A percentile compares a stretch with the other conserved stretches of the same genome.
phyloP scores from a whole-genome alignment of 2,329 filamentous ascomycete genomes.

The Cladosporium cucumerinum region DNA sequence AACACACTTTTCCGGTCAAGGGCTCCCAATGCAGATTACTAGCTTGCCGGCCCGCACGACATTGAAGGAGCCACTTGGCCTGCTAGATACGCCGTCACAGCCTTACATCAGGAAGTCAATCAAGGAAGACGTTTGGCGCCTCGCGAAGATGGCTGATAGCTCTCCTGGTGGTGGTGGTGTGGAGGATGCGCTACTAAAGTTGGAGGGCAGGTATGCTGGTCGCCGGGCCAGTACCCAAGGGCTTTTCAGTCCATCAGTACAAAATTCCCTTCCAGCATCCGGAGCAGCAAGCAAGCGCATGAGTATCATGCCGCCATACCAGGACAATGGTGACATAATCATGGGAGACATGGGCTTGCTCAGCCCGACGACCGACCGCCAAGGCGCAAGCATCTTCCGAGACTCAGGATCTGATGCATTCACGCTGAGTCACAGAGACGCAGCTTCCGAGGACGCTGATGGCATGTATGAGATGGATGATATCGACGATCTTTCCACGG shows the following conservation, averaged over 20 bases:
- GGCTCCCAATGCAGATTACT: conserved; percentile 17
- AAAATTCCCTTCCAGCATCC: not conserved
- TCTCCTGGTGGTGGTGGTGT: conserved; percentile 72
- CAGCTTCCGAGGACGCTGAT: not conserved
- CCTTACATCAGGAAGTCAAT: conserved; percentile 66
- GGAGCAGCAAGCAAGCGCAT: not conserved
- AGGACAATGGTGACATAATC: not conserved
- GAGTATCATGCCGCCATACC: not conserved
- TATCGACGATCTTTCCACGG: conserved; percentile 11
- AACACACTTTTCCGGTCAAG: conserved; percentile 22
- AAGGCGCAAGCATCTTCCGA: conserved; percentile 35
- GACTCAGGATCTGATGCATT: conserved; percentile 24
- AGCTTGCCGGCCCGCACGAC: conserved; percentile 16
- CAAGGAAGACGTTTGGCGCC: conserved; percentile 79
- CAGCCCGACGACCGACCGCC: conserved; percentile 31
- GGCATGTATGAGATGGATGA: conserved; percentile 10
- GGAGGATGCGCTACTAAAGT: conserved; percentile 85
- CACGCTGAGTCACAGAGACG: conserved; percentile 1
- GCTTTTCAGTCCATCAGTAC: not conserved
- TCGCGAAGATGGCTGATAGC: conserved; percentile 86
- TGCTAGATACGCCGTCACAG: conserved; percentile 46
- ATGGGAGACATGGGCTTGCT: conserved; percentile 17
- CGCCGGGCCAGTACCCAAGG: conserved; percentile 11
- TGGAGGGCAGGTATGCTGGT: conserved; percentile 65
- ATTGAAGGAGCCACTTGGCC: conserved; percentile 33